A percentile compares a stretch with the other conserved stretches of the same genome.
Evolutionary conservation across 495 filamentous ascomycete genomes (phyloP).

Genomic region (Penicillium salamii): DNA sequence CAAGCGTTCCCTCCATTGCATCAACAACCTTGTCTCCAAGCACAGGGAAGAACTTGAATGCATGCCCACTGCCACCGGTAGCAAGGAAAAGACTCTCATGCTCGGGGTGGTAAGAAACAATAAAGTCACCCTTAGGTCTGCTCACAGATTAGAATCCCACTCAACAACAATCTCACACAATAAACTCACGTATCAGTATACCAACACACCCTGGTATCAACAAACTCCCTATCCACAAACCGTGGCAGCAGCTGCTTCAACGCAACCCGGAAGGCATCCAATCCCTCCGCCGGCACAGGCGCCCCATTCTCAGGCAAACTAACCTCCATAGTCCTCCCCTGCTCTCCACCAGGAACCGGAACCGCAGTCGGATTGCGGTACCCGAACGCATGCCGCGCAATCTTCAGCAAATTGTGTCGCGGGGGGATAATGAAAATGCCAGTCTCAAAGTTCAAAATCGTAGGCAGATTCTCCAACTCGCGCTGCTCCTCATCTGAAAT

Average conservation of each 20-base stretch:
- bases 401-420: constrained; percentile 65
- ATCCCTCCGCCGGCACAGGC: constrained; percentile 57
- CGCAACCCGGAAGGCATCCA: constrained; percentile 57
- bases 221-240: constrained; percentile 62
- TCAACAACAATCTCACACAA: background rate
- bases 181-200: constrained; percentile 72
- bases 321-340: constrained; percentile 31
- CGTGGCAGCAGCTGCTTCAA: constrained; percentile 61
- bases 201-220: constrained; percentile 77
- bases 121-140: constrained; percentile 69
- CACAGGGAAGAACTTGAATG: constrained; percentile 85
- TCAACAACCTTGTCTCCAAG: constrained; percentile 76
- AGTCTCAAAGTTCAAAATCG: constrained; percentile 73
- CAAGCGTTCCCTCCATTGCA: constrained; percentile 55
- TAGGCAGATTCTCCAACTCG: constrained; percentile 61
- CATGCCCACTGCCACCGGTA: constrained; percentile 84
- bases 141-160: constrained; percentile 1
- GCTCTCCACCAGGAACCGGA: constrained; percentile 30
- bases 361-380: constrained; percentile 66
- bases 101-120: constrained; percentile 72
- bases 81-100: constrained; percentile 70
- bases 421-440: constrained; percentile 87
- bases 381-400: constrained; percentile 79
- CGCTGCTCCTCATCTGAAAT: constrained; percentile 67
- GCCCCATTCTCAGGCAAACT: constrained; percentile 38